phyloP scores from a whole-genome alignment of 176 grass and related monocot species.

The Juncus inflexus region DNA sequence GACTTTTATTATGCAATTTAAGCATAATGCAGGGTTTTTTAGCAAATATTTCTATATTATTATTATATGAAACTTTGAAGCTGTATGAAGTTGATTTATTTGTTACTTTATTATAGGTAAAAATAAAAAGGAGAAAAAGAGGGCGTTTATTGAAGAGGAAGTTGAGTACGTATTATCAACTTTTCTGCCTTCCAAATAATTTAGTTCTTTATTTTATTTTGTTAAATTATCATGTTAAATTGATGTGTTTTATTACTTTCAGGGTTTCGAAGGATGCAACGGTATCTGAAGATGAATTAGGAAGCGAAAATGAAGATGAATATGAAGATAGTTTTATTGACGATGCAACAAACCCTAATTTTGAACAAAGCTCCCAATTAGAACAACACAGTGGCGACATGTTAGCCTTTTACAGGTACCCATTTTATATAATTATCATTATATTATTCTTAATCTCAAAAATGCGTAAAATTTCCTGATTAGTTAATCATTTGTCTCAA shows the following conservation, averaged over 20 bases:
- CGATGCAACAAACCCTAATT: slow-evolving; percentile 46
- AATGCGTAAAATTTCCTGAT: too few species aligned
- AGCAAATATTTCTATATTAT: too few species aligned
- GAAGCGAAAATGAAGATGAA: slow-evolving; percentile 48
- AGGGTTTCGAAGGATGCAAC: slow-evolving; percentile 78
- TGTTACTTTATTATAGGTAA: slow-evolving; percentile 34
- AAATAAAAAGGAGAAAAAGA: slow-evolving; percentile 44
- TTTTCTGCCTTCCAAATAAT: background rate
- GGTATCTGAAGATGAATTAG: slow-evolving; percentile 66
- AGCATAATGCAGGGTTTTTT: too few species aligned
- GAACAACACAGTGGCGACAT: slow-evolving; percentile 40
- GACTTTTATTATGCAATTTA: too few species aligned
- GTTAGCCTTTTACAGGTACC: slow-evolving; percentile 79
- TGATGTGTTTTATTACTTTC: slow-evolving; percentile 14
- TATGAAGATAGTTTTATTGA: slow-evolving; percentile 89
- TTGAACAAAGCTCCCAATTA: slow-evolving; percentile 35
- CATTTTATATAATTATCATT: slow-evolving; percentile 4
- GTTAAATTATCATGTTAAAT: background rate
- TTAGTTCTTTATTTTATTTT: background rate
- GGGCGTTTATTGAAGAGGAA: slow-evolving; percentile 67
- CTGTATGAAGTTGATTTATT: too few species aligned
- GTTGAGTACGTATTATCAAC: slow-evolving; percentile 51
- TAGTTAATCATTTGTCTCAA: too few species aligned
- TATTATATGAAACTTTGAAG: too few species aligned
- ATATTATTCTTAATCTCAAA: background rate